Conservation (phyloP, 257 asterid species). For the Solanum bulbocastanum region DNA sequence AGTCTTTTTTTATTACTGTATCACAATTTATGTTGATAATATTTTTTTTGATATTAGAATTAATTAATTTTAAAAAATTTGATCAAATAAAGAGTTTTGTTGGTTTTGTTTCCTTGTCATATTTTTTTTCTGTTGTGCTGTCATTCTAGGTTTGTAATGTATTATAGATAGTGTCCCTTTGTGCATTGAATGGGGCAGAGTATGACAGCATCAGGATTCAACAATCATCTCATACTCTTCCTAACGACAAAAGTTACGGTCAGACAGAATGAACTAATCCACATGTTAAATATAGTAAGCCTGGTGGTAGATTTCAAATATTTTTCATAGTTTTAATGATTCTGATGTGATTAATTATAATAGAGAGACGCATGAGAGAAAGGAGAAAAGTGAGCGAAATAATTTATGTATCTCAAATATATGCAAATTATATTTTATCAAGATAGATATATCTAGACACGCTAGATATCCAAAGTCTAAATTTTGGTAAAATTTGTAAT, state of each 20-base stretch:
- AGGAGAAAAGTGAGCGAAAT: too few relatives aligned
- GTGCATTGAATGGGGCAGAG: not conserved
- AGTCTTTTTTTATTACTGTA: too few relatives aligned
- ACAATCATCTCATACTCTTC: not conserved
- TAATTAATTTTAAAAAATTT: too few relatives aligned
- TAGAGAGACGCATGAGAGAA: fast-evolving
- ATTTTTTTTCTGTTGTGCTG: not conserved
- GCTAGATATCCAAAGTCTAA: too few relatives aligned
- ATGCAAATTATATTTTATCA: too few relatives aligned
- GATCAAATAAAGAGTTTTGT: not conserved
- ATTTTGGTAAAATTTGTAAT: too few relatives aligned
- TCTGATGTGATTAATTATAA: too few relatives aligned
- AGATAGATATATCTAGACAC: too few relatives aligned
- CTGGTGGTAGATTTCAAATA: not conserved
- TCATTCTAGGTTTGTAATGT: not conserved
- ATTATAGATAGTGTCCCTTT: not conserved
- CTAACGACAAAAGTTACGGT: not conserved
- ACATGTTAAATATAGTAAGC: not conserved
- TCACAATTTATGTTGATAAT: too few relatives aligned
- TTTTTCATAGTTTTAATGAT: too few relatives aligned
- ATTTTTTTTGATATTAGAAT: too few relatives aligned
- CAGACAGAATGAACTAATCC: not conserved
- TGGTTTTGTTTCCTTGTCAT: not conserved
- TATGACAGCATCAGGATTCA: not conserved
- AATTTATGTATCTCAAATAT: too few relatives aligned